phyloP scores from a whole-genome alignment of 176 grass and related monocot genomes.

The Elaeis guineensis region DNA sequence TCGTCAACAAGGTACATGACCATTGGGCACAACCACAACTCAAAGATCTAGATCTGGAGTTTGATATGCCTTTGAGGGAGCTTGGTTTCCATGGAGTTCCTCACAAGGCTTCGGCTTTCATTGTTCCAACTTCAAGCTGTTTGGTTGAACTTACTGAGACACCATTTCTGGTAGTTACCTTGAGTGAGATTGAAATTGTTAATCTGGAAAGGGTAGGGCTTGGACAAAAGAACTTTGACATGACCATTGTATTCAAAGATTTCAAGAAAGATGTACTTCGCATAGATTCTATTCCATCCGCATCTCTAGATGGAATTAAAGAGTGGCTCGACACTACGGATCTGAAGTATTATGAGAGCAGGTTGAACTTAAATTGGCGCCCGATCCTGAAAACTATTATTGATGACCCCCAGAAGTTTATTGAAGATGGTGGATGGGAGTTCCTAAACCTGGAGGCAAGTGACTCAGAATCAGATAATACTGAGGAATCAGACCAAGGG shows the following conservation, averaged over 20 bases:
- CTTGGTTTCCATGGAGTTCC: slow-evolving; percentile 91
- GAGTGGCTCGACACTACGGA: slow-evolving; percentile 92
- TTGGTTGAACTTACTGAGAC: slow-evolving; percentile 73
- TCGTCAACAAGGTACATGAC: slow-evolving; percentile 76
- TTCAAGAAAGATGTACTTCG: slow-evolving; percentile 83
- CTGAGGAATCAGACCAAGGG: slow-evolving; percentile 76
- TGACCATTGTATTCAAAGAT: slow-evolving; percentile 92
- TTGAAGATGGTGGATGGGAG: slow-evolving; percentile 80
- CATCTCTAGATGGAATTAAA: slow-evolving; percentile 67
- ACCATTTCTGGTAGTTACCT: slow-evolving; percentile 63
- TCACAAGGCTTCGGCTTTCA: slow-evolving; percentile 69
- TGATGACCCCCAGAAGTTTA: slow-evolving; percentile 78
- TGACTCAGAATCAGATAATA: slow-evolving; percentile 66
- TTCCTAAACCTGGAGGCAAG: slow-evolving; percentile 92
- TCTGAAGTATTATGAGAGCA: slow-evolving; percentile 89
- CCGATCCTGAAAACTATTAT: slow-evolving; percentile 85
- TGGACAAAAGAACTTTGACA: slow-evolving; percentile 84
- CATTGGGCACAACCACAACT: slow-evolving; percentile 71
- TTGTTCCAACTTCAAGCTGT: slow-evolving; percentile 81
- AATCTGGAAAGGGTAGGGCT: slow-evolving; percentile 84
- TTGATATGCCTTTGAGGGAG: slow-evolving; percentile 67
- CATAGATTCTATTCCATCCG: slow-evolving; percentile 74
- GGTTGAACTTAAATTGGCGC: slow-evolving; percentile 80
- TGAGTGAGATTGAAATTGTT: slow-evolving; percentile 90
- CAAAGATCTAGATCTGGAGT: slow-evolving; percentile 59